phyloP scores from a whole-genome alignment of 2,329 filamentous ascomycete genomes.

The Scedosporium apiospermum region DNA sequence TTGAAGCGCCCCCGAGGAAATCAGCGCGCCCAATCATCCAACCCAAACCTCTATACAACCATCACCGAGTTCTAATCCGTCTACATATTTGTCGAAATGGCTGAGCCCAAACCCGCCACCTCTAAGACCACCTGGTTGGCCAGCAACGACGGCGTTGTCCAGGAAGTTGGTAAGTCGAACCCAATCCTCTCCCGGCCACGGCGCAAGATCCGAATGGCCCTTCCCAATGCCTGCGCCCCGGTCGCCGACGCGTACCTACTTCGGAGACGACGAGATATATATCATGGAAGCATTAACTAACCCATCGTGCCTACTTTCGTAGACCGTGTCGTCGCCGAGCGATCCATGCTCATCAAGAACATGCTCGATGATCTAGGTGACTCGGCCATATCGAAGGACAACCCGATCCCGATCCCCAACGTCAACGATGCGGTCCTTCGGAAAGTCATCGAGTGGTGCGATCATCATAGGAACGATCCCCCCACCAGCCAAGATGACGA shows the following conservation, averaged over 20 bases:
- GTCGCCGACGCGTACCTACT: too few species aligned
- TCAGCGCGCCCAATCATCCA: not conserved
- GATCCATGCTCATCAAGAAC: conserved; percentile 95
- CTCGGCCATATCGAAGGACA: conserved; percentile 36
- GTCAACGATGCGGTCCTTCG: conserved; percentile 87
- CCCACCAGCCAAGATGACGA: conserved; percentile 77
- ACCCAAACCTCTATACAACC: not conserved
- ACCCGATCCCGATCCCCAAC: conserved; percentile 83
- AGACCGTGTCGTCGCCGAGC: conserved; percentile 81
- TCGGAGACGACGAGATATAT: too few species aligned
- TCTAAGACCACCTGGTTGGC: conserved; percentile 35
- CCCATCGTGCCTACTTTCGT: conserved; percentile 8
- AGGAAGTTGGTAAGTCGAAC: conserved; percentile 35
- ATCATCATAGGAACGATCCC: conserved; percentile 86
- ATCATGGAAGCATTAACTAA: conserved; percentile 2
- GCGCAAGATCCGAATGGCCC: too few species aligned
- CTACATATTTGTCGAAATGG: conserved; percentile 20
- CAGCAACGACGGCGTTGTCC: conserved; percentile 40
- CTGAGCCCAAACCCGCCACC: conserved; percentile 19
- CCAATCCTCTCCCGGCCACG: too few species aligned
- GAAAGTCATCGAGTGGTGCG: conserved; percentile 98
- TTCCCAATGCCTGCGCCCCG: too few species aligned
- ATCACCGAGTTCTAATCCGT: not conserved
- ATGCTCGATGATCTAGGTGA: conserved; percentile 90
- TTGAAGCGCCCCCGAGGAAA: too few species aligned